Evolutionary conservation across 2,329 filamentous ascomycete species (phyloP).

Genomic region (Trichoderma brevicompactum): DNA sequence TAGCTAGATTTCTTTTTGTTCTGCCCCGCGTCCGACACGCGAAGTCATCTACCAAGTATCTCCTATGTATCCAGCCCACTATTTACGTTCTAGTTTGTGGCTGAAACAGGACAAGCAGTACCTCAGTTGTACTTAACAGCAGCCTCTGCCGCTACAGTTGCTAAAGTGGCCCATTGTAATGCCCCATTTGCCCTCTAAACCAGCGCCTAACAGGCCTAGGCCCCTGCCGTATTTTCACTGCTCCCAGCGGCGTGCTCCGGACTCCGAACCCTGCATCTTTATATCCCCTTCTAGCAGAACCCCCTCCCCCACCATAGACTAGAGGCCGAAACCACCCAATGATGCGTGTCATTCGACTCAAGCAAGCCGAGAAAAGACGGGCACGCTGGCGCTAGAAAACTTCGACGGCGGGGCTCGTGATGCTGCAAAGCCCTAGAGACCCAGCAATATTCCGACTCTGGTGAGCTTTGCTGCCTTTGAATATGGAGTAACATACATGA

Average conservation of each 20-base stretch:
- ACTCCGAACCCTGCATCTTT: not conserved
- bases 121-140: not conserved
- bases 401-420: slow-evolving; percentile 11
- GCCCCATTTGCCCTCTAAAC: not conserved
- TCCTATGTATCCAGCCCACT: not conserved
- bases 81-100: not conserved
- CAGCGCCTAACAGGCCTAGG: not conserved
- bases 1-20: slow-evolving; percentile 9
- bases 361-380: too few relatives aligned
- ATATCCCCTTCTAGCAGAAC: not conserved
- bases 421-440: not conserved
- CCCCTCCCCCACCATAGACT: not conserved
- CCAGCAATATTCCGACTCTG: not conserved
- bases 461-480: not conserved
- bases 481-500: not conserved
- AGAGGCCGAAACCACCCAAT: not conserved
- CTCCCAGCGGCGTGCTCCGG: slow-evolving; percentile 11
- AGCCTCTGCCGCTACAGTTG: not conserved
- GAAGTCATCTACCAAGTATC: slow-evolving; percentile 7
- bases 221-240: not conserved
- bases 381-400: slow-evolving; percentile 15
- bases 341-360: too few relatives aligned
- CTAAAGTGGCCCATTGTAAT: slow-evolving; percentile 1
- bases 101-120: not conserved
- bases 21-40: slow-evolving; percentile 25